Percentiles rank a stretch among this genome's conserved stretches.
phyloP scores from a whole-genome alignment of 1,284 basidiomycete genomes.

The Thecaphora frezii region DNA sequence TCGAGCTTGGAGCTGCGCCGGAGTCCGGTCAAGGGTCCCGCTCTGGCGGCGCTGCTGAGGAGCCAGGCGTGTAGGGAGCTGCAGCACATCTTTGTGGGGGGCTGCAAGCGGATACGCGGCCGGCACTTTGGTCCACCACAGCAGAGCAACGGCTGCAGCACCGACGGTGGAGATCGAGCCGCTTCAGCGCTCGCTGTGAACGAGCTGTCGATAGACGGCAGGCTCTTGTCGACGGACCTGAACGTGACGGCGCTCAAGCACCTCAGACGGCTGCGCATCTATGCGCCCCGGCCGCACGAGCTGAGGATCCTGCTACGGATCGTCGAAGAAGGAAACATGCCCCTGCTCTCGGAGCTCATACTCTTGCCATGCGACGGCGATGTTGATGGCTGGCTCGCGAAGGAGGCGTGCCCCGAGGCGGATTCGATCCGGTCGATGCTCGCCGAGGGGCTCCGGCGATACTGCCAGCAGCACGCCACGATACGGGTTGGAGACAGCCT shows the following conservation, averaged over 20 bases:
- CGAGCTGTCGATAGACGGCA: background rate
- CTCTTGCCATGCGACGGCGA: background rate
- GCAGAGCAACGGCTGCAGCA: too few species aligned
- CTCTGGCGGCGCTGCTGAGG: background rate
- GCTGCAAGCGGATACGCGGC: background rate
- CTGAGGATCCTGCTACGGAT: background rate
- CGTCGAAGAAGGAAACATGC: background rate
- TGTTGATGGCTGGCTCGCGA: background rate
- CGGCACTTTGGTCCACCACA: background rate
- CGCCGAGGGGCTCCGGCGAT: background rate
- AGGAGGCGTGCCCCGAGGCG: too few species aligned
- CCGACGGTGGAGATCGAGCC: too few species aligned
- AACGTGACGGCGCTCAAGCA: background rate
- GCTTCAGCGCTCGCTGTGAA: background rate
- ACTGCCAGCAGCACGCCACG: background rate
- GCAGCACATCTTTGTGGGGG: background rate
- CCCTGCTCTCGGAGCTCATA: background rate
- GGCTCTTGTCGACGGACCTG: background rate
- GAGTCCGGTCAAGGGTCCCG: background rate
- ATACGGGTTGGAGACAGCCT: background rate
- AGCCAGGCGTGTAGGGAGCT: background rate
- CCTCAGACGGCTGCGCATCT: background rate
- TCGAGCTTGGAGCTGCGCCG: background rate
- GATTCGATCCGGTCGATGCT: background rate
- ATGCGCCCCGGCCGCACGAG: background rate